Evolutionary conservation across 768 basidiomycete species (phyloP).

Genomic region (Trametes villosa): DNA sequence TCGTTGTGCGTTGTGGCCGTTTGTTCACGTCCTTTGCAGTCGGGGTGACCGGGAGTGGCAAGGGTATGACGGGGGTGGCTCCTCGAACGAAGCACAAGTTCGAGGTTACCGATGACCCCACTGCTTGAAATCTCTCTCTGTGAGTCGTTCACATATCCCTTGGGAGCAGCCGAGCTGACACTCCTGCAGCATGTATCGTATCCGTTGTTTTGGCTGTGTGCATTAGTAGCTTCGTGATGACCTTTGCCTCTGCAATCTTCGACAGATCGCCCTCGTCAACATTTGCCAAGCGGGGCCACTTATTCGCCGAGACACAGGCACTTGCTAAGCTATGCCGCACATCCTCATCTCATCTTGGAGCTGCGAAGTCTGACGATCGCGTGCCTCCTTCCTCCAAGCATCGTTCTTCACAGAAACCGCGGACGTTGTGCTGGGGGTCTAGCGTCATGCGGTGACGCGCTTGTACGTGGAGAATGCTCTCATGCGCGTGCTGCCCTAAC

Average conservation of each 20-base stretch:
- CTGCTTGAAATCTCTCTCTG: slow-evolving; percentile 14
- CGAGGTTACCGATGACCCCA: slow-evolving; percentile 44
- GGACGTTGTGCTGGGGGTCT: background rate
- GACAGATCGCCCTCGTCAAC: background rate
- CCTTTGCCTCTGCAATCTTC: background rate
- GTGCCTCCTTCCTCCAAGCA: slow-evolving; percentile 1
- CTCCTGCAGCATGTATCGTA: slow-evolving; percentile 11
- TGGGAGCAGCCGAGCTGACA: background rate
- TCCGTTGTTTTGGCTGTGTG: slow-evolving; percentile 2
- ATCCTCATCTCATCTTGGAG: background rate
- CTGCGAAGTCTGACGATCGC: slow-evolving; percentile 8
- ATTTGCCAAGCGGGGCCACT: background rate
- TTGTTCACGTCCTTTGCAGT: slow-evolving; percentile 48
- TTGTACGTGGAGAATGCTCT: slow-evolving; percentile 6
- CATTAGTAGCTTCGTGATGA: slow-evolving; percentile 7
- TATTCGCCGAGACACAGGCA: background rate
- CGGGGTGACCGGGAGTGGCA: slow-evolving; percentile 89
- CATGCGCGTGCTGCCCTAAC: background rate
- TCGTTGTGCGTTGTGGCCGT: slow-evolving; percentile 20
- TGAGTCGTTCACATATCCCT: background rate
- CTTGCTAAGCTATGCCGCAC: slow-evolving; percentile 11
- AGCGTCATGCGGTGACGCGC: slow-evolving; percentile 9
- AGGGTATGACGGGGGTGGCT: slow-evolving; percentile 84
- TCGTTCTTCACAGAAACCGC: background rate
- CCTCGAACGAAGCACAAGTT: slow-evolving; percentile 79